Evolutionary conservation across 2,329 filamentous ascomycete species (phyloP), one percentile per base, ranked within the genome.

Genomic region (Cryphonectria radicalis): DNA sequence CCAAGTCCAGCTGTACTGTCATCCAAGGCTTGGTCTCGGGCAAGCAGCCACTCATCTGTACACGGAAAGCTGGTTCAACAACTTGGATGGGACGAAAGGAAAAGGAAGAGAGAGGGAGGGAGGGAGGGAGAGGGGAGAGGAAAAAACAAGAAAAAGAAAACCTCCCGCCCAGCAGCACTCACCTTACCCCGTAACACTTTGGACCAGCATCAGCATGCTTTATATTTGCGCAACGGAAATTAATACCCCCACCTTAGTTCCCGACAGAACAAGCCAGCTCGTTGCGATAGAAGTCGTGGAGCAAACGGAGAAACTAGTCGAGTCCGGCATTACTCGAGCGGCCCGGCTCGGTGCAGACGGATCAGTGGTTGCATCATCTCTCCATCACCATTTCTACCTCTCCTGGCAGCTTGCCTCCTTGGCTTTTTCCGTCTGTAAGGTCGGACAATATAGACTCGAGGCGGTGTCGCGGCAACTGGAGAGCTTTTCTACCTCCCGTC

Each of bases 351-450:
- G 60, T 68, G 60, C 55, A 66, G 57, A 63, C 69, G 62, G 53
- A 63, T 68, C 50, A 73, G 69, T 46, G 28, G 64, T 73, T 69
- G 57, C 25, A 60, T 69, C 63, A 67, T 40, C 32, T 40, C 28
- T 64, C 46, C 40, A 35, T 65, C 57, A 60, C n/a, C n/a, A 40
- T 46, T 43, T 46, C 50, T 40, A 35, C 57, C 53, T 25, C 19
- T 59, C 67, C 6, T n/a, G 57, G 67, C 64, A 57, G 37, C 59
- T 63, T 40, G 25, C 40, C 57, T 53, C 22, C 8, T 35, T 59
- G 50, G 42, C 62, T 22, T 40, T 46, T 57, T 37, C 25, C 42
- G 64, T 62, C 53, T 60, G 66, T 66, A 59, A 55, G 43, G 42
- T 63, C 37, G 59, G 64, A 63, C 35, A 3, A 3, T 28, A 67